phyloP scores from a whole-genome alignment of 2,329 filamentous ascomycete genomes.

The Leptographium procerum region DNA sequence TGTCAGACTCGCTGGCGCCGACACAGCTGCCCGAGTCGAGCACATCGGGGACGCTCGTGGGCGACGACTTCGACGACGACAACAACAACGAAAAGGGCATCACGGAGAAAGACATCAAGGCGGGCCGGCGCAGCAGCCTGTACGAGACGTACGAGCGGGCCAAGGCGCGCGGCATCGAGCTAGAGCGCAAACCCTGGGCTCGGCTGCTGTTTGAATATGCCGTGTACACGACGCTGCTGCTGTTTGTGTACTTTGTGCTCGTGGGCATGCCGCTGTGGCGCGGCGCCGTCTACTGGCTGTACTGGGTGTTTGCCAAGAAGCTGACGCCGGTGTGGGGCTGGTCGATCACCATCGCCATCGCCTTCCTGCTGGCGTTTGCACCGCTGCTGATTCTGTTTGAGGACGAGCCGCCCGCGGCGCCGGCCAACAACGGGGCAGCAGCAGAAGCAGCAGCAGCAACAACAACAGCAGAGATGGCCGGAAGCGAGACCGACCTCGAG shows the following conservation, averaged over 20 bases:
- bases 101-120: too few relatives aligned
- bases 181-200: constrained; percentile 3
- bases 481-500: too few relatives aligned
- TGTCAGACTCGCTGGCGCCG: neutral
- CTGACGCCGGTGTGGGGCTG: constrained; percentile 3
- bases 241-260: constrained; percentile 4
- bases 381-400: constrained; percentile 2
- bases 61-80: neutral
- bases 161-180: neutral
- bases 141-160: constrained; percentile 7
- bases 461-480: neutral
- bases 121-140: neutral
- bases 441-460: neutral
- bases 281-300: constrained; percentile 2
- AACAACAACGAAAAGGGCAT: neutral
- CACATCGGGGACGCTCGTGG: neutral
- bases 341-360: constrained; percentile 1
- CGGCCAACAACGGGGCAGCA: neutral
- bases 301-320: constrained; percentile 2
- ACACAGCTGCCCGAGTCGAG: neutral
- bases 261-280: constrained; percentile 5
- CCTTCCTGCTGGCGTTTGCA: neutral
- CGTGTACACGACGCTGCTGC: neutral
- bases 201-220: constrained; percentile 3
- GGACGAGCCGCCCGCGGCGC: neutral